These are phyloP conservation scores for Alternaria incomplexa DNA, from an alignment of 2,329 filamentous ascomycete species.

Conservation along the genomic window DNA sequence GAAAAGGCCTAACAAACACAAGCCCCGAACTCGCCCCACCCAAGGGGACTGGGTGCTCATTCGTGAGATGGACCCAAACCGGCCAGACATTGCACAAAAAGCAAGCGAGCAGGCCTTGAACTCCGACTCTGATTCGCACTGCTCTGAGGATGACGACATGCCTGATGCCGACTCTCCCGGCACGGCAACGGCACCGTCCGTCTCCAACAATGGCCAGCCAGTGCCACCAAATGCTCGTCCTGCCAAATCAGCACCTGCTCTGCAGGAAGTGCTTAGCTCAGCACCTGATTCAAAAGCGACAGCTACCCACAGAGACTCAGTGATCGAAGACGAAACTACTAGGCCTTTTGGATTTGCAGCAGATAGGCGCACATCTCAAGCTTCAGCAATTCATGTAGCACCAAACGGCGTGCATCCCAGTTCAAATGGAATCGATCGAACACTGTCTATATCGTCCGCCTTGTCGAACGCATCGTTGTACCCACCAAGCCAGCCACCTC, in stretches of 20 bases:
- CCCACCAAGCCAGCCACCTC: conserved; percentile 20
- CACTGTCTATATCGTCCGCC: conserved; percentile 11
- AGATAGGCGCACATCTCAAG: conserved; percentile 20
- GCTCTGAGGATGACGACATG: conserved; percentile 50
- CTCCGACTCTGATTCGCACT: conserved; percentile 52
- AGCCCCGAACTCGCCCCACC: conserved; percentile 57
- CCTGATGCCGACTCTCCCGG: conserved; percentile 32
- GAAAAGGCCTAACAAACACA: conserved; percentile 56
- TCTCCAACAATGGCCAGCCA: conserved; percentile 3
- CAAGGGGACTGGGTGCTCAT: conserved; percentile 73
- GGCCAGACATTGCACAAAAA: conserved; percentile 67
- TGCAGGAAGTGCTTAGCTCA: conserved; percentile 22
- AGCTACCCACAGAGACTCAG: conserved; percentile 23
- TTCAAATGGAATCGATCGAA: conserved; percentile 5
- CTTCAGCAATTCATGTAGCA: conserved; percentile 2
- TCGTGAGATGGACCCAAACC: conserved; percentile 66
- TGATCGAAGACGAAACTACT: conserved; percentile 20
- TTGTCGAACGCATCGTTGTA: conserved; percentile 15
- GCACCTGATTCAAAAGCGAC: conserved; percentile 15
- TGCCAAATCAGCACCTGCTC: conserved; percentile 22
- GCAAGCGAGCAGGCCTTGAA: conserved; percentile 62
- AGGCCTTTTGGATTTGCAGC: conserved; percentile 4
- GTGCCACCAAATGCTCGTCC: conserved; percentile 11
- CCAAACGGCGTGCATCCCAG: conserved; percentile 12
- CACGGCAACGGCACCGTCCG: conserved; percentile 9